Base-by-base conservation (phyloP, 495 filamentous ascomycete species). In the Daldinia concentrica region DNA sequence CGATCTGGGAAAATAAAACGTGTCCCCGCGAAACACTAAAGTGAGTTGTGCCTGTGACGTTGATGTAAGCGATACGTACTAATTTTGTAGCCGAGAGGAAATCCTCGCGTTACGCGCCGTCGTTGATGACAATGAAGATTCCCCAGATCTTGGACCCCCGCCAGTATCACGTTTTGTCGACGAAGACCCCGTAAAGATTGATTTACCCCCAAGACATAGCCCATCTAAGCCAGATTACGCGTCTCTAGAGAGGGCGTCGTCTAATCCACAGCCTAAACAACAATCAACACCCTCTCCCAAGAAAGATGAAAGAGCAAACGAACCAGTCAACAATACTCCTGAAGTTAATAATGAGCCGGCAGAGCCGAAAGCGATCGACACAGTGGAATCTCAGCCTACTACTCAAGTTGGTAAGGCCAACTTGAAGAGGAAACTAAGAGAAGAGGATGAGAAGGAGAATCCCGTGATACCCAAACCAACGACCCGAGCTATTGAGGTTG, bases 1-100 rank as follows among this genome's bases (percentile, higher is more conserved):
- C 91, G 0, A 97, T 99, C 56, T 77, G 89, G 57, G 95, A 99
- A 79, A 90, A 92, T 75, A 95, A 94, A 79, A 81, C 80, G 39
- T 96, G 88, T 72, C 91, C 91, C 15, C 83, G 93, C 62, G 82
- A 82, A 63, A 94, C 92, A 3, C 79, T 95, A 66, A 91, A 90
- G 92, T 96, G 84, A 71, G 88, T 77, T 1, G 14, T 30, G 68
- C 6, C 9, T 24, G 37, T 11, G 7, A 17, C 26, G 8, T n/a
- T 15, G 62, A 29, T 14, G 14, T 6, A 45, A 60, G 36, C 55
- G 52, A 5, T 26, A 26, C 3, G 27, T 65, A 27, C 78, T 83
- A 66, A 83, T 56, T 15, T 17, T 29, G 26, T 66, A 85, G 81
- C 32, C 75, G 62, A 32, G 81, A 83, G 32, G 80, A 87, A 55